Evolutionary conservation across 768 basidiomycete genomes (phyloP).

Genomic region (Leccinum uliginosum): DNA sequence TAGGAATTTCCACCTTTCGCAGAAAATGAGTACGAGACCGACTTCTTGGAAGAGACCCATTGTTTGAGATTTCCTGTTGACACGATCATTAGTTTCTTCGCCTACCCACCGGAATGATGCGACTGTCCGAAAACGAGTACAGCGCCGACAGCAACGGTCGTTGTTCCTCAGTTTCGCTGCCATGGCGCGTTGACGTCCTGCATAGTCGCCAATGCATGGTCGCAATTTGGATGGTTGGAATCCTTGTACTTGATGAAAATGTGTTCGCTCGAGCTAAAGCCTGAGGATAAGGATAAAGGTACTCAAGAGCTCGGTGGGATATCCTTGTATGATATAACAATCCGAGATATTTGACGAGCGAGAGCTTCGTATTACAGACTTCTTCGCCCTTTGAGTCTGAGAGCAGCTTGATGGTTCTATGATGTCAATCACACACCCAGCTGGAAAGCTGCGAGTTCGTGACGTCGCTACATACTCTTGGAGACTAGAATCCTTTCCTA

Average conservation of each 20-base stretch:
- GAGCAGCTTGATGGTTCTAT: conserved; percentile 20
- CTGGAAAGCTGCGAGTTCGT: conserved; percentile 33
- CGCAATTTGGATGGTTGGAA: conserved; percentile 28
- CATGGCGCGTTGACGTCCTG: conserved; percentile 11
- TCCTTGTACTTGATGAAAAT: conserved; percentile 4
- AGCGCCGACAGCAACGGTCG: conserved; percentile 17
- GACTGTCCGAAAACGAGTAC: conserved; percentile 39
- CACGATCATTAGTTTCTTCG: background rate
- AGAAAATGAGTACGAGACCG: background rate
- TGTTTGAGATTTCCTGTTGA: conserved; percentile 4
- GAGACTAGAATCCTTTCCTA: too few species aligned
- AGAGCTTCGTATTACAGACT: conserved; percentile 33
- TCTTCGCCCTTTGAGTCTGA: conserved; percentile 10
- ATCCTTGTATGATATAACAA: conserved; percentile 53
- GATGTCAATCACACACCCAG: background rate
- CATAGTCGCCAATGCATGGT: conserved; percentile 33
- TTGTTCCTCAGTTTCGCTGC: background rate
- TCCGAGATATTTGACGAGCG: conserved; percentile 53
- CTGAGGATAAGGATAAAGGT: conserved; percentile 40
- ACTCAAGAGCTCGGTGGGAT: conserved; percentile 45
- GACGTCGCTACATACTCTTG: conserved; percentile 49
- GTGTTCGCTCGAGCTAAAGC: conserved; percentile 27
- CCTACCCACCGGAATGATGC: conserved; percentile 38
- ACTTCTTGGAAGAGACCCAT: background rate
- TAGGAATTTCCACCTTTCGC: conserved; percentile 28